A percentile compares a stretch with the other conserved stretches of the same genome.
Evolutionary conservation across 2,329 filamentous ascomycete genomes (phyloP).

Genomic region (Hawksworthiomyces lignivorus): DNA sequence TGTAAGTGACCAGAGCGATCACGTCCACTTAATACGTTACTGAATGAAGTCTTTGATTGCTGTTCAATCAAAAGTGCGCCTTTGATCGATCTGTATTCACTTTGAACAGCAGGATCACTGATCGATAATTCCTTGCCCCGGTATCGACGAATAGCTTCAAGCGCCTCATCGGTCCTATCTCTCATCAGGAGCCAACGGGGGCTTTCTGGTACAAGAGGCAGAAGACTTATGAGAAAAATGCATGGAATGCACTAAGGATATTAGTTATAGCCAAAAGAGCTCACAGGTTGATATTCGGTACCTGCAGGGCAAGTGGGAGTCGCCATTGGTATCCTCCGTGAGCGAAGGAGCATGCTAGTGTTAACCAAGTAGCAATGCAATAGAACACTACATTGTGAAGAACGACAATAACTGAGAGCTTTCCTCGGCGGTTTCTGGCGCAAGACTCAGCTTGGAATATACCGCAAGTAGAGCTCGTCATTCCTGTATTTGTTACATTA

Average conservation of each 20-base stretch:
- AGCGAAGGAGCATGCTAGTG: not conserved
- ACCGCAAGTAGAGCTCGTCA: slow-evolving; percentile 2
- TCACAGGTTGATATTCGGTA: no score
- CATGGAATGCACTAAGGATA: no score
- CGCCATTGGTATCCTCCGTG: slow-evolving; percentile 1
- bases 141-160: slow-evolving; percentile 2
- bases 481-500: not conserved
- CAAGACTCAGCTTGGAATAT: slow-evolving; percentile 3
- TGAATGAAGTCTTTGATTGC: not conserved
- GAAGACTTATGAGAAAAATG: no score
- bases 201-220: not conserved
- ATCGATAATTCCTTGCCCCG: not conserved
- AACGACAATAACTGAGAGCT: slow-evolving; percentile 1
- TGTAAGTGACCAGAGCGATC: slow-evolving; percentile 1
- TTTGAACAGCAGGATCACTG: not conserved
- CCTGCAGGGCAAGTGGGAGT: not conserved
- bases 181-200: slow-evolving; percentile 2
- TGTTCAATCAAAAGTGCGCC: slow-evolving; percentile 1
- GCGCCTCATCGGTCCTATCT: slow-evolving; percentile 1
- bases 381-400: slow-evolving; percentile 2
- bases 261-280: no score
- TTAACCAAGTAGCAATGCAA: not conserved
- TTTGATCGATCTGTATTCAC: slow-evolving; percentile 2
- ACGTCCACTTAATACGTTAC: not conserved
- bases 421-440: not conserved